Evolutionary conservation across 2,329 filamentous ascomycete species (phyloP), one percentile per base, ranked within the genome.

Genomic region (Xylariales sp.): DNA sequence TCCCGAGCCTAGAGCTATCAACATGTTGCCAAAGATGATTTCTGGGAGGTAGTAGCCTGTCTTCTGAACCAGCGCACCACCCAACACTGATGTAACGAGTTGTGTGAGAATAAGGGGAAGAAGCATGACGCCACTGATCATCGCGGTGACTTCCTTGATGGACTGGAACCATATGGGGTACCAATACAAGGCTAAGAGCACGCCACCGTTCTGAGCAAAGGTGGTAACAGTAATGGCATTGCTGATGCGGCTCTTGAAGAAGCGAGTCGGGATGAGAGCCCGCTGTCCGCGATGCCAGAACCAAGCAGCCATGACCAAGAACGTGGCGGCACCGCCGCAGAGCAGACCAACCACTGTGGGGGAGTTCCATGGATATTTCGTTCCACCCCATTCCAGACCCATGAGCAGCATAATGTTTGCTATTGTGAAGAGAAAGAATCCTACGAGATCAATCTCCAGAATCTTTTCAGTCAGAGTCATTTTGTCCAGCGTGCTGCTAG

Each of bases 351-450:
- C 57, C 24, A 67, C 55, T 7, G 48, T 51, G 8, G 52, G 42
- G 13, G 48, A 51, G 18, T 49, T 48, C 66, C 67, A 70, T 1
- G 54, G n/a, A 24, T 60, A 56, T n/a, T 52, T 47, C 11, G 50
- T 56, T 6, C 62, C 63, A 19, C 62, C 63, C 58, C 61, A 72
- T 43, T 72, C 62, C 6, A 75, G 50, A 5, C 67, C 70, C 11
- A 74, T 51, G 2, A 74, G 48, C 6, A 73, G 59, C 47, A 65
- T 68, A 19, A 68, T 50, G 12, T 67, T 61, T 2, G 62, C 48
- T 3, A 43, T 46, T 16, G 52, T 46, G 32, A 60, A 50, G 17
- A 52, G 35, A 11, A 45, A 28, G 33, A 53, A 55, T 7, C 57
- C 57, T n/a, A 54, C 34, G 2, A 54, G 43, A 33, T 62, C 59